These are phyloP conservation scores for Euphorbia lathyris DNA, from an alignment of 345 rosid species.

Conservation along the genomic window DNA sequence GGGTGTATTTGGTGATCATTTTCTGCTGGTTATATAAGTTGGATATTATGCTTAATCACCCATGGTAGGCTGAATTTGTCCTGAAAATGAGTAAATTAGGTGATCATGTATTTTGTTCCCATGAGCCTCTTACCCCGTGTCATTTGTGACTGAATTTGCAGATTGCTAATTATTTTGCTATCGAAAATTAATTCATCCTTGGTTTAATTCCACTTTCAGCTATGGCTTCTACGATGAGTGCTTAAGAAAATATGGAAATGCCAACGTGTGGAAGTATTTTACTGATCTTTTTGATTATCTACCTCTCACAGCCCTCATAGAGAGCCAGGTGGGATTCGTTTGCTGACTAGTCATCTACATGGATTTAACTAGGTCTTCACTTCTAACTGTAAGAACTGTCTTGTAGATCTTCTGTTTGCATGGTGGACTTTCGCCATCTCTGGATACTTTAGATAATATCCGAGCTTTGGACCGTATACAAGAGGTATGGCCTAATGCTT, in stretches of 20 bases:
- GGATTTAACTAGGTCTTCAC: not conserved
- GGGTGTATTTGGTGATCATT: not conserved
- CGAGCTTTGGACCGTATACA: conserved; percentile 94
- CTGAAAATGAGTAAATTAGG: not conserved
- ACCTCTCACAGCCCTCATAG: conserved; percentile 90
- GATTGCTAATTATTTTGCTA: not conserved
- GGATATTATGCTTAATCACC: not conserved
- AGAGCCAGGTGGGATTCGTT: conserved; percentile 67
- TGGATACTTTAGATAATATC: conserved; percentile 90
- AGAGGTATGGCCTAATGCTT: conserved; percentile 44
- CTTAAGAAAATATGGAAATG: conserved; percentile 94
- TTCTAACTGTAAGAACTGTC: conserved; percentile 12
- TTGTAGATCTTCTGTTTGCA: conserved; percentile 85
- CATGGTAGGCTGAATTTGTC: not conserved
- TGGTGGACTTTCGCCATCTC: conserved; percentile 91
- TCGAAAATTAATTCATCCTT: not conserved
- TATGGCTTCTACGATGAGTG: conserved; percentile 96
- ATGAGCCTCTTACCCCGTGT: not conserved
- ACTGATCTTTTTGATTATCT: conserved; percentile 90
- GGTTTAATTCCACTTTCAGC: conserved; percentile 39
- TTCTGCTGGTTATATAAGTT: not conserved
- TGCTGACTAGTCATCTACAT: conserved; percentile 2
- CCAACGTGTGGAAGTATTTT: conserved; percentile 92
- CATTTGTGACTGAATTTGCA: not conserved
- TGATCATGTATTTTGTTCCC: not conserved